Percentiles rank a stretch among this genome's conserved stretches.
Conservation (phyloP, 2,329 filamentous ascomycete genomes). For the Zelopaecilomyces penicillatus region DNA sequence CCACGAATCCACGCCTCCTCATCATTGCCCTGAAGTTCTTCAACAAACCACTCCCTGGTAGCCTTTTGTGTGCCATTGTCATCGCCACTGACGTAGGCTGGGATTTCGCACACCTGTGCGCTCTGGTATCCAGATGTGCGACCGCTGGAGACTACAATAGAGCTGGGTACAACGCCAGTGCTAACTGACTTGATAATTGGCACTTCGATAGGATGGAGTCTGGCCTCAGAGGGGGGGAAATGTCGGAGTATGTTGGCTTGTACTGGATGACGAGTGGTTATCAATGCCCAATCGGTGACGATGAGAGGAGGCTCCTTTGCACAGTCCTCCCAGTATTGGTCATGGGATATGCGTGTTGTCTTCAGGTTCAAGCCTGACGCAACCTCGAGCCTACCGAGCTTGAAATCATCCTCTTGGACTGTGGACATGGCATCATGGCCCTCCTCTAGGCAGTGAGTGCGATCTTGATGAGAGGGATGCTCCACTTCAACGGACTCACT, state of each 20-base stretch:
- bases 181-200: slow-evolving; percentile 21
- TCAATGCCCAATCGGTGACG: slow-evolving; percentile 37
- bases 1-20: slow-evolving; percentile 37
- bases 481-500: slow-evolving; percentile 23
- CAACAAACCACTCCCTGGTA: slow-evolving; percentile 38
- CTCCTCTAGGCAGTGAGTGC: slow-evolving; percentile 25
- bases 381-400: slow-evolving; percentile 28
- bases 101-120: slow-evolving; percentile 34
- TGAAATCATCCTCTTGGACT: slow-evolving; percentile 17
- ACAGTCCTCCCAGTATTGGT: slow-evolving; percentile 36
- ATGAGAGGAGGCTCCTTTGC: slow-evolving; percentile 32
- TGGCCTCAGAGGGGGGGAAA: slow-evolving; percentile 22
- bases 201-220: slow-evolving; percentile 16
- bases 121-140: slow-evolving; percentile 35
- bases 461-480: slow-evolving; percentile 34
- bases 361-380: slow-evolving; percentile 34
- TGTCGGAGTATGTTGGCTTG: slow-evolving; percentile 34
- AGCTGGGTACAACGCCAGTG: slow-evolving; percentile 25
- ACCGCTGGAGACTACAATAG: slow-evolving; percentile 30
- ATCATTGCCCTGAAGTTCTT: slow-evolving; percentile 29
- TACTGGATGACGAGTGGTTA: slow-evolving; percentile 21
- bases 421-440: slow-evolving; percentile 28
- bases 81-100: slow-evolving; percentile 31
- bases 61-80: slow-evolving; percentile 33
- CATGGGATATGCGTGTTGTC: slow-evolving; percentile 35